Percentiles rank a stretch among this genome's conserved stretches.
phyloP scores from a whole-genome alignment of 129 eudicot genomes.

The Apium graveolens region DNA sequence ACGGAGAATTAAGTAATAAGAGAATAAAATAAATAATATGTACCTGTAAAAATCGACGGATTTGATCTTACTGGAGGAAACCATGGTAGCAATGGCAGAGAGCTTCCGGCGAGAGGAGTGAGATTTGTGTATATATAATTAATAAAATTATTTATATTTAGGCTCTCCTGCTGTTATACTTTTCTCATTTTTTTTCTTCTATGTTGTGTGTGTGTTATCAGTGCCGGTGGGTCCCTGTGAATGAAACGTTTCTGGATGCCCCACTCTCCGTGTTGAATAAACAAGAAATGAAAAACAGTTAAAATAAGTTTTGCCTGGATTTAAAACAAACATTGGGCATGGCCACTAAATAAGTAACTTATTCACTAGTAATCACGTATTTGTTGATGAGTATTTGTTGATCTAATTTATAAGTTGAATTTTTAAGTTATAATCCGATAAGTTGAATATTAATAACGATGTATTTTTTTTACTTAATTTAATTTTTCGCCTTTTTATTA shows the following conservation, averaged over 20 bases:
- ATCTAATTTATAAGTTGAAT: no score
- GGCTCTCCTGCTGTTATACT: not conserved
- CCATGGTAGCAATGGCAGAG: conserved; percentile 37
- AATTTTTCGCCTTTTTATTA: no score
- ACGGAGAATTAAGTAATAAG: not conserved
- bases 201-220: not conserved
- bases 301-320: not conserved
- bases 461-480: no score
- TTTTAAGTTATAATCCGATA: no score
- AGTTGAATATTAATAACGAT: no score
- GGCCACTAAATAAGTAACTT: no score
- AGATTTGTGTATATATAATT: not conserved
- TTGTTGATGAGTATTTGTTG: no score
- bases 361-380: no score
- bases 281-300: not conserved
- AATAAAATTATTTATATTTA: not conserved
- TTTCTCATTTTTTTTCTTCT: not conserved
- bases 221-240: not conserved
- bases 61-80: conserved; percentile 65
- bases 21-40: no score
- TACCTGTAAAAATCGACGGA: conserved; percentile 84
- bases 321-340: no score
- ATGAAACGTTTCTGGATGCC: not conserved
- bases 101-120: not conserved
- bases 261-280: not conserved